Percentiles rank a stretch among this genome's conserved stretches.
Conservation (phyloP, 2,329 filamentous ascomycete genomes). For the Hypoxylon sp. region DNA sequence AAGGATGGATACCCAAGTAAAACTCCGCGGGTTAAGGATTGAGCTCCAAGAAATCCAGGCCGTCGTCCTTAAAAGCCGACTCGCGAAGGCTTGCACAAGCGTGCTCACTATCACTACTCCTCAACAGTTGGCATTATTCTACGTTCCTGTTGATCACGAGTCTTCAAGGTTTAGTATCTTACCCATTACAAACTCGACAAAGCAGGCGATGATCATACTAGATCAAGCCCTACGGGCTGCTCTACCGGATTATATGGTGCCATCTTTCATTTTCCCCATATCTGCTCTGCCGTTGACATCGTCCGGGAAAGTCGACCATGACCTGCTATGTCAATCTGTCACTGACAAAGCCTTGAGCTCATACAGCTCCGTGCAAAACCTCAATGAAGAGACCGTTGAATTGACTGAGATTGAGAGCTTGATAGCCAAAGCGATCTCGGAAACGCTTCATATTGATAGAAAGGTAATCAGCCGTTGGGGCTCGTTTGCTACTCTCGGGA, state of each 20-base stretch:
- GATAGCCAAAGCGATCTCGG: slow-evolving; percentile 70
- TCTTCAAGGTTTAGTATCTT: slow-evolving; percentile 57
- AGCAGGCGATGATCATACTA: slow-evolving; percentile 60
- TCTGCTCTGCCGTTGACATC: slow-evolving; percentile 77
- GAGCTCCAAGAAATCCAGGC: slow-evolving; percentile 83
- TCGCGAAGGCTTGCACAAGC: slow-evolving; percentile 74
- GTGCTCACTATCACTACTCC: slow-evolving; percentile 66
- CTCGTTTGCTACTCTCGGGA: slow-evolving; percentile 82
- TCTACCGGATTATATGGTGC: slow-evolving; percentile 85
- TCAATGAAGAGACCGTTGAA: slow-evolving; percentile 54
- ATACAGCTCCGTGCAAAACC: slow-evolving; percentile 51
- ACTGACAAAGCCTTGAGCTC: slow-evolving; percentile 60
- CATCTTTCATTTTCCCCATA: slow-evolving; percentile 79
- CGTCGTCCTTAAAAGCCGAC: slow-evolving; percentile 66
- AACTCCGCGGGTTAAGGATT: slow-evolving; percentile 84
- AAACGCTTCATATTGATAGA: slow-evolving; percentile 62
- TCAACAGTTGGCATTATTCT: slow-evolving; percentile 78
- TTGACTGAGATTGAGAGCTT: slow-evolving; percentile 70
- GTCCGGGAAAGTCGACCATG: slow-evolving; percentile 81
- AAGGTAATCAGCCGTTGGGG: slow-evolving; percentile 72
- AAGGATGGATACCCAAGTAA: slow-evolving; percentile 84
- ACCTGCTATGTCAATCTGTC: slow-evolving; percentile 66
- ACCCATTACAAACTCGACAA: slow-evolving; percentile 53
- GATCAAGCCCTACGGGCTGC: slow-evolving; percentile 68
- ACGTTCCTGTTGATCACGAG: slow-evolving; percentile 63